Conservation (phyloP, 305 asterid species). For the Solanum hybrid region DNA sequence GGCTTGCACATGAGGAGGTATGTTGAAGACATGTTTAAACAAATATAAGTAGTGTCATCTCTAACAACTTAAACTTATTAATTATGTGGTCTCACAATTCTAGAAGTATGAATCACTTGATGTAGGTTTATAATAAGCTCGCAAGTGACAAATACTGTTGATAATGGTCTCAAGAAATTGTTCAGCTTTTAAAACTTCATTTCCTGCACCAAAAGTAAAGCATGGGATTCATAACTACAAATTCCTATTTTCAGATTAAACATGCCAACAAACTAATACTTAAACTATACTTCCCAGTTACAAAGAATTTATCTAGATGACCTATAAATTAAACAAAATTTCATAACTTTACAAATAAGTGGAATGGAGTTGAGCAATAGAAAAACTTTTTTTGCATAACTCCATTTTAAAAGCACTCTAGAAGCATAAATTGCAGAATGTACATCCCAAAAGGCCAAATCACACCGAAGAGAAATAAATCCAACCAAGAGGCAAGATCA, state of each 20-base stretch:
- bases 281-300: background rate
- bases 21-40: background rate
- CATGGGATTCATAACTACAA: slow-evolving; percentile 1
- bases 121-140: background rate
- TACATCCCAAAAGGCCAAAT: background rate
- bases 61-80: background rate
- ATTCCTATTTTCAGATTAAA: background rate
- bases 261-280: background rate
- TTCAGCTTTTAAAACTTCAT: slow-evolving; percentile 60
- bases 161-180: slow-evolving; percentile 73
- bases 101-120: background rate
- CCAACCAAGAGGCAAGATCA: background rate
- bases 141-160: slow-evolving; percentile 28
- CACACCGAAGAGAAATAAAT: background rate
- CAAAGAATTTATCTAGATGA: background rate
- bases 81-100: background rate
- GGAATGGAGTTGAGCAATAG: background rate
- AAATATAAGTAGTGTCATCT: background rate
- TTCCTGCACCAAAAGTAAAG: slow-evolving; percentile 39
- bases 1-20: background rate
- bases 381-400: slow-evolving; percentile 68
- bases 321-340: background rate
- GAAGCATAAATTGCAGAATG: slow-evolving; percentile 79
- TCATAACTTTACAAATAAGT: background rate
- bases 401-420: slow-evolving; percentile 69